These are phyloP conservation scores for Fagopyrum homotropicum DNA, from an alignment of 148 eudicot species.

Conservation along the genomic window DNA sequence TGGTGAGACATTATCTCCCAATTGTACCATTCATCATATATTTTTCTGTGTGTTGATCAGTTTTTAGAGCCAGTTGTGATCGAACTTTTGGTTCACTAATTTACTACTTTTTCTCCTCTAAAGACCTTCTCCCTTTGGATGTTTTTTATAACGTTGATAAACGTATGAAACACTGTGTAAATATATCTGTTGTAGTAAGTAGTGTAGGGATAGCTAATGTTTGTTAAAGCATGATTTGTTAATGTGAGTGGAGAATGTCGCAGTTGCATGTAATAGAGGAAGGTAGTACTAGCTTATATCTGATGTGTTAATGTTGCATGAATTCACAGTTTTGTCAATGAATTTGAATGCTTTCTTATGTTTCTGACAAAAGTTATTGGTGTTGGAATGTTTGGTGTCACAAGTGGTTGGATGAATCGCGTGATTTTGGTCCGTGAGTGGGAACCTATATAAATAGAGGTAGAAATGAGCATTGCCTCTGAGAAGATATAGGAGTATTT, in stretches of 20 bases:
- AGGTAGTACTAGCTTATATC: not conserved
- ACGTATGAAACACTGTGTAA: not conserved
- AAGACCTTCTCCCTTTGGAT: not conserved
- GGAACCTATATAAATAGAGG: no score
- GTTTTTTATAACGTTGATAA: not conserved
- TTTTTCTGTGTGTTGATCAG: not conserved
- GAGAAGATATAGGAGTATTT: no score
- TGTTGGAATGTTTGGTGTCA: no score
- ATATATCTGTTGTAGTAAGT: not conserved
- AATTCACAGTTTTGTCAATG: not conserved
- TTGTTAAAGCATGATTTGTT: not conserved
- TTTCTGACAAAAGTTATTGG: not conserved
- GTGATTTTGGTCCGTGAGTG: no score
- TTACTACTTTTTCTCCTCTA: no score
- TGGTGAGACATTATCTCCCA: slow-evolving; percentile 39
- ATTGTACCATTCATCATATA: not conserved
- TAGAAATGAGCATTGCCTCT: no score
- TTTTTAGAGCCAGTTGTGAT: not conserved
- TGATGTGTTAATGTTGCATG: not conserved
- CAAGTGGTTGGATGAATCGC: no score
- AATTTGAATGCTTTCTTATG: not conserved
- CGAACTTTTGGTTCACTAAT: not conserved
- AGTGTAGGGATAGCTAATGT: not conserved
- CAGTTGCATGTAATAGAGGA: not conserved
- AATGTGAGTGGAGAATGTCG: not conserved